phyloP scores from a whole-genome alignment of 108 stramenopile genomes.

The Mediolabrus comicus region DNA sequence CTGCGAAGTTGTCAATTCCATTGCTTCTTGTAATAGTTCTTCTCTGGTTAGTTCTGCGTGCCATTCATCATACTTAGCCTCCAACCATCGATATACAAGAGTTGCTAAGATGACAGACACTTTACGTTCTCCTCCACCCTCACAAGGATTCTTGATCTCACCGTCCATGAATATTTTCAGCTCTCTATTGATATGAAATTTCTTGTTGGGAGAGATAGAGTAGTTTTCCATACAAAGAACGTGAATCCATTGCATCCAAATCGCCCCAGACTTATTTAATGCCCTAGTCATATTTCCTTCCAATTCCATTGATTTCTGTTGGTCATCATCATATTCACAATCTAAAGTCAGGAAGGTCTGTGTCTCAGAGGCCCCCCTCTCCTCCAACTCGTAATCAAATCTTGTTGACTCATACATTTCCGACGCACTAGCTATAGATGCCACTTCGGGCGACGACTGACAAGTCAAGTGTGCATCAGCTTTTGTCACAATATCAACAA shows the following conservation, averaged over 20 bases:
- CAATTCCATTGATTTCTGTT: neutral
- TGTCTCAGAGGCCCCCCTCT: constrained; percentile 7
- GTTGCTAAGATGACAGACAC: constrained; percentile 54
- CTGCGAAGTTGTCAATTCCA: constrained; percentile 7
- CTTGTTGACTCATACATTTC: neutral
- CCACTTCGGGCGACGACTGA: neutral
- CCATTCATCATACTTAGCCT: constrained; percentile 70
- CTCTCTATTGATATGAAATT: constrained; percentile 14
- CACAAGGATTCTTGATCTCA: constrained; percentile 12
- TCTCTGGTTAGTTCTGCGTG: constrained; percentile 68
- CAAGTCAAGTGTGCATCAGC: neutral
- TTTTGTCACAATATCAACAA: neutral
- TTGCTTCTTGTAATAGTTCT: constrained; percentile 56
- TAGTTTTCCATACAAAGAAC: constrained; percentile 28
- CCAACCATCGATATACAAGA: constrained; percentile 66
- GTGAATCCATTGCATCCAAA: constrained; percentile 30
- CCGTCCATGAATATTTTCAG: constrained; percentile 28
- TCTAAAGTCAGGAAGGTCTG: constrained; percentile 4
- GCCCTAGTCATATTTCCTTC: neutral
- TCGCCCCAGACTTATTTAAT: constrained; percentile 14
- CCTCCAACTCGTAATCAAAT: neutral
- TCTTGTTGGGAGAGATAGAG: neutral
- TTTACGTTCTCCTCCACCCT: constrained; percentile 55
- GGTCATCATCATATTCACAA: constrained; percentile 2
- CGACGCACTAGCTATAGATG: neutral